Evolutionary conservation across 352 stramenopile species (phyloP), one percentile per base, ranked within the genome.

Genomic region (Pythium periplocum): DNA sequence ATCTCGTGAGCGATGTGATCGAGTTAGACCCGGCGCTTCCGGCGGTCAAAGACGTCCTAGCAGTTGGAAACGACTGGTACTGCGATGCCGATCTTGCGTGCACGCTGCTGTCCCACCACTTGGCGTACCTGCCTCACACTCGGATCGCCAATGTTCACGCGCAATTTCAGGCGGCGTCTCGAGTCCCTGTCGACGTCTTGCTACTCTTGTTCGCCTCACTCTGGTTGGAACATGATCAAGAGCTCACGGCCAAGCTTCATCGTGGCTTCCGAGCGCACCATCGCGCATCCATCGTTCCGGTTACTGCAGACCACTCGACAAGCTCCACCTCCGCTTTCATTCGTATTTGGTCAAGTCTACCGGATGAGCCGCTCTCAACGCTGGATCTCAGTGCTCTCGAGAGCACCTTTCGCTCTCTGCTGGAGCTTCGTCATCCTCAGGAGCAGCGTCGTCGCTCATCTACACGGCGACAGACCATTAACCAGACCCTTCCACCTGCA

Each of bases 1-100:
- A 90, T 51, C 57, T 83, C 31, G 55, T 90, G 2, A 72, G 73
- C n/a, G 80, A 90, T 51, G 40, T 85, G 4, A 56, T 88, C 11
- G 80, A 90, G 55, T 53, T 88, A 11, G 80, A 88, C 40, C 43
- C 62, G 35, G 36, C 62, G 4, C 51, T 72, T 3, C 1, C 26
- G 8, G 69, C 68, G 8, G 55, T 84, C 2, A 58, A 69, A 37
- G 66, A 75, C 3, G 63, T 82, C 2, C 47, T 74, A 42, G 12
- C 66, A 12, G 37, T 42, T 9, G 43, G 11, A 2, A 61, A 67
- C 55, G 47, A 51, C 4, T 87, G 76, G 76, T 49, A 55, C 4
- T 61, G 73, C 12, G 52, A 70, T 10, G 51, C 64, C 9, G 62
- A 53, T n/a, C 39, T 75, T 4, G 75, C 73, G 5, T 3, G 51